Conservation (phyloP, 2,329 filamentous ascomycete species). For the Botrytis aclada region DNA sequence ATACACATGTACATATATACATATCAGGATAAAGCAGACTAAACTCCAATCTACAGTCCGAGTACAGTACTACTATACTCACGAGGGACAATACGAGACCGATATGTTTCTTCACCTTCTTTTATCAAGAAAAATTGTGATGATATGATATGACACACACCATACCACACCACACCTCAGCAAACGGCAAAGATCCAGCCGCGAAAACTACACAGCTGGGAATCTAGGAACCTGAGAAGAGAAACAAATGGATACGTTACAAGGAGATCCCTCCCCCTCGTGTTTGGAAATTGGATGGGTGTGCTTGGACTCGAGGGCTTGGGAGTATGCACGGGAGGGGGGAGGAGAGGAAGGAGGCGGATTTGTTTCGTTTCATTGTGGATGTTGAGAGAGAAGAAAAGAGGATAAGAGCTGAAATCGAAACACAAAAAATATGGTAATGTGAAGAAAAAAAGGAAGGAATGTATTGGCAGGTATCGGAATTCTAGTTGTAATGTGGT, state of each 20-base stretch:
- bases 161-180: not conserved
- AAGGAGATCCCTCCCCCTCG: not conserved
- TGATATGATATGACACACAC: not conserved
- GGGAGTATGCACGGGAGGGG: not conserved
- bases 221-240: not conserved
- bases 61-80: not conserved
- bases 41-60: not conserved
- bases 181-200: not conserved
- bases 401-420: not conserved
- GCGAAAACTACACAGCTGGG: not conserved
- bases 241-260: not conserved
- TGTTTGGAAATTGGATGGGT: not conserved
- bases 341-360: not conserved
- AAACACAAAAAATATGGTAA: not conserved
- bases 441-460: not conserved
- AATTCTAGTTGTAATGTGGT: not conserved
- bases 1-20: not conserved
- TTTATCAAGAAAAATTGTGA: no score
- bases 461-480: not conserved
- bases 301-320: not conserved
- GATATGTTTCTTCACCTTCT: no score
- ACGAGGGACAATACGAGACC: not conserved
- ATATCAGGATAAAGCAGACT: not conserved
- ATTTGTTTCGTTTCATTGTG: not conserved
- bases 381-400: not conserved